Evolutionary conservation across 495 filamentous ascomycete species (phyloP), one percentile per base, ranked within the genome.

Genomic region (Alectoria sarmentosa): DNA sequence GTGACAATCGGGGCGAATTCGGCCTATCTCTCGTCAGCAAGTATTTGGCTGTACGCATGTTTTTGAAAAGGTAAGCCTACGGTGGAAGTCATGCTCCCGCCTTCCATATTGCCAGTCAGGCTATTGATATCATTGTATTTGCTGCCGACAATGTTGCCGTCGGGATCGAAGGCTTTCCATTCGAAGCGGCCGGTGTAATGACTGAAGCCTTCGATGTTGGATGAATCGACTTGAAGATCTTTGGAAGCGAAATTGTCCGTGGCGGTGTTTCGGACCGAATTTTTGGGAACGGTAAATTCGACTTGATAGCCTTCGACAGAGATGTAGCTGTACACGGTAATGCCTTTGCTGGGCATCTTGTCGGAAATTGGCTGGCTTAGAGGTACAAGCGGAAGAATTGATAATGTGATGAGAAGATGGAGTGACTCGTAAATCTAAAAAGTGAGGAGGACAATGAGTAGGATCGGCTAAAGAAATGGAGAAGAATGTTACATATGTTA

Each of bases 261-360:
- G 48, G 76, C 68, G 38, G 71, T 67, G 44, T 73, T 67, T 1
- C 63, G 68, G 63, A 80, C 60, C 28, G 68, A 72, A 37, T 67
- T 57, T 52, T 74, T 74, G 13, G 80, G 80, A 10, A 82, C 78
- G 19, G 76, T 75, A 49, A 80, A 73, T 65, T 80, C 76, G 58
- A 83, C 76, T 28, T 69, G 62, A 65, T 74, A 73, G 68, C 74
- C 78, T 6, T 71, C 69, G 11, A 78, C 77, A 15, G 74, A 72
- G 59, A 80, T 77, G 73, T 80, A 83, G n/a, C 77, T 72, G 69
- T 74, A 80, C 21, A 69, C 70, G 28, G 76, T 75, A 58, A 82
- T 69, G 36, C 80, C 79, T 73, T 83, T 83, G 71, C 77, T 80
- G 0, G 79, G 80, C 80, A 81, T 83, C n/a, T 57, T 77, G 64